These are phyloP conservation scores for Paspalum vaginatum DNA, from an alignment of 176 grass and related monocot genomes.

Conservation along the genomic window DNA sequence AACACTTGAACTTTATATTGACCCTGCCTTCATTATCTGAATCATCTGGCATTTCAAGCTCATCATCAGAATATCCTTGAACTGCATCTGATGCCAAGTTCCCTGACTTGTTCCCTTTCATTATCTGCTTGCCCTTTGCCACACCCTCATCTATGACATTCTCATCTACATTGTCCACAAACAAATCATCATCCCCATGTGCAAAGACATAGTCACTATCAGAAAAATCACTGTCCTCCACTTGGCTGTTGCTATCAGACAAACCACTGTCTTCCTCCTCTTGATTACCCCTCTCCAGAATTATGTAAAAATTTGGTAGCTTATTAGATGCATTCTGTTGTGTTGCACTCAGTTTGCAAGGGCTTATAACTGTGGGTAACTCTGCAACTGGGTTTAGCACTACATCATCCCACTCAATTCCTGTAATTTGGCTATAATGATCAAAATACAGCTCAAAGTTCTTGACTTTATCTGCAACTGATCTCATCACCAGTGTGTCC, in stretches of 20 bases:
- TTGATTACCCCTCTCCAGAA: fast-evolving
- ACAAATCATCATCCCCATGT: background rate
- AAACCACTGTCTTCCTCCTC: background rate
- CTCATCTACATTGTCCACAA: background rate
- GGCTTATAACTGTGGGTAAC: background rate
- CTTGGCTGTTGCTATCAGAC: no score
- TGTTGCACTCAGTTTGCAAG: background rate
- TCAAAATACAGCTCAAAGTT: background rate
- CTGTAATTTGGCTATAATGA: background rate
- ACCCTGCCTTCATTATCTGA: background rate
- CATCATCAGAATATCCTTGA: background rate
- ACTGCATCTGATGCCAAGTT: background rate
- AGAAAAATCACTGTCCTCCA: background rate
- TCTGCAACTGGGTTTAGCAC: background rate
- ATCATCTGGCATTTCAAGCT: background rate
- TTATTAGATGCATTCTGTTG: background rate
- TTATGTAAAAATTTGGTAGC: background rate
- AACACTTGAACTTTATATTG: background rate
- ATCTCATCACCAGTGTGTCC: background rate
- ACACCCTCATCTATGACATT: background rate
- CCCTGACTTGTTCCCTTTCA: background rate
- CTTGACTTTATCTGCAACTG: background rate
- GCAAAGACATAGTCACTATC: background rate
- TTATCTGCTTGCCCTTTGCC: background rate
- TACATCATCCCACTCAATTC: background rate